Conservation (phyloP, 257 asterid species). For the Ballota nigra region DNA sequence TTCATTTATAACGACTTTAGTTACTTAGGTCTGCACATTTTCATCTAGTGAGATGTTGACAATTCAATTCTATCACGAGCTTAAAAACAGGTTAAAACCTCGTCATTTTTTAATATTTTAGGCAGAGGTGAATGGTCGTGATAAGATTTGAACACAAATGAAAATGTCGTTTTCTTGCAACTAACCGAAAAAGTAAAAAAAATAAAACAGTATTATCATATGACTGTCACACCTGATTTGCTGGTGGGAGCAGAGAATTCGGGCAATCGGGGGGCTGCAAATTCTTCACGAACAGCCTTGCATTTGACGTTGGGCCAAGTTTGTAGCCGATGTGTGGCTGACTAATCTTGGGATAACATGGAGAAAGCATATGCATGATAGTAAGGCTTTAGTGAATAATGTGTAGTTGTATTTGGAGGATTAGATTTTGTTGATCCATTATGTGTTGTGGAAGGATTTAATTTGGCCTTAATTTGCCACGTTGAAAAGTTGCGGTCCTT, state of each 20-base stretch:
- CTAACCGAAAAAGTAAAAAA: neutral
- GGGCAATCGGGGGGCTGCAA: slow-evolving; percentile 34
- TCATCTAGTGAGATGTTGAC: neutral
- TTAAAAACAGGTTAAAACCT: too few species aligned
- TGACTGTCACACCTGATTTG: slow-evolving; percentile 55
- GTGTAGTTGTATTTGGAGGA: neutral
- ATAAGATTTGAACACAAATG: too few species aligned
- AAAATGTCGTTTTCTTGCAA: too few species aligned
- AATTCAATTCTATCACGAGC: too few species aligned
- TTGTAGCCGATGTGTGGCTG: slow-evolving; percentile 28
- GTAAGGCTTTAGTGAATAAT: neutral
- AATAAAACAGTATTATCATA: neutral
- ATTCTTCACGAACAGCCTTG: slow-evolving; percentile 31
- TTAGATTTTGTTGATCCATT: neutral
- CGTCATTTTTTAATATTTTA: too few species aligned
- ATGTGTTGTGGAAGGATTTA: slow-evolving; percentile 23
- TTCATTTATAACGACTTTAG: neutral
- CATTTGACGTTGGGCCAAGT: slow-evolving; percentile 21
- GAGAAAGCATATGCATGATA: slow-evolving; percentile 50
- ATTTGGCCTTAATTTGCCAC: too few species aligned
- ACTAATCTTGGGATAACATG: slow-evolving; percentile 27
- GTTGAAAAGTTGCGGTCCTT: too few species aligned
- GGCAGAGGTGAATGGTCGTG: too few species aligned
- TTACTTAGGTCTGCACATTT: neutral
- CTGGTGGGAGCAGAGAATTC: slow-evolving; percentile 44